These are phyloP conservation scores for Myxozyma udenii DNA, from an alignment of 805 yeast species.

Conservation along the genomic window DNA sequence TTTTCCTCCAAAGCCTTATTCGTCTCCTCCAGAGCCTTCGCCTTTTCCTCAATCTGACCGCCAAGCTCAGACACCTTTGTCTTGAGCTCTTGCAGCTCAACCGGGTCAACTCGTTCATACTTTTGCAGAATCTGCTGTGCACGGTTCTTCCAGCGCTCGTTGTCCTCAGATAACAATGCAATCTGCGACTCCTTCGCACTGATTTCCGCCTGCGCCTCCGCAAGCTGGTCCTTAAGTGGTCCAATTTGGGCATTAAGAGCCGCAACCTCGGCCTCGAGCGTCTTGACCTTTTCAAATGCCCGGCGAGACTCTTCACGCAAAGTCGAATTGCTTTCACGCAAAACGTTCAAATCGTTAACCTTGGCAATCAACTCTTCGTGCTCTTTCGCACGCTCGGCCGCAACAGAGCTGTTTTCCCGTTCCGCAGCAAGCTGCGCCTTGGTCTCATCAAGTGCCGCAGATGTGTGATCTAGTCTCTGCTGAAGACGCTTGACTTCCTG, in stretches of 20 bases:
- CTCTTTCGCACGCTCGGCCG: slow-evolving; percentile 34
- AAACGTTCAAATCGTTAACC: slow-evolving; percentile 57
- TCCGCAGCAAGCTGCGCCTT: slow-evolving; percentile 48
- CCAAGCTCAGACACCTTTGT: slow-evolving; percentile 33
- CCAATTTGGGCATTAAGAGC: slow-evolving; percentile 40
- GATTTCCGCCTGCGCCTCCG: slow-evolving; percentile 42
- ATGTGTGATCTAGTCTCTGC: slow-evolving; percentile 48
- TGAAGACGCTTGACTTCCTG: slow-evolving; percentile 57
- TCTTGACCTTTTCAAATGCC: slow-evolving; percentile 37
- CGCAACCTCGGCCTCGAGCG: slow-evolving; percentile 45
- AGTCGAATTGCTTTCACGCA: slow-evolving; percentile 66
- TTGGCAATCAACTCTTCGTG: slow-evolving; percentile 51
- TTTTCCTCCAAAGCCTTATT: slow-evolving; percentile 2
- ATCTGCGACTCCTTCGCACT: slow-evolving; percentile 53
- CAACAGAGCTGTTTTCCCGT: slow-evolving; percentile 13
- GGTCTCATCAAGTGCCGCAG: slow-evolving; percentile 52
- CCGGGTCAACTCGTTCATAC: slow-evolving; percentile 48
- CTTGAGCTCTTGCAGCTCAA: slow-evolving; percentile 43
- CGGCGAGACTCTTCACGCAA: slow-evolving; percentile 52
- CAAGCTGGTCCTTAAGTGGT: slow-evolving; percentile 47
- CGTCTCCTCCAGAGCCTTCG: background rate
- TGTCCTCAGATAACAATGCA: slow-evolving; percentile 50
- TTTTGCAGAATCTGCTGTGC: slow-evolving; percentile 48
- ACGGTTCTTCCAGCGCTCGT: slow-evolving; percentile 57
- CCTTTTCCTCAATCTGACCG: slow-evolving; percentile 1